Base-by-base conservation (phyloP, 805 yeast species). In the Candida methanosorbosa region DNA sequence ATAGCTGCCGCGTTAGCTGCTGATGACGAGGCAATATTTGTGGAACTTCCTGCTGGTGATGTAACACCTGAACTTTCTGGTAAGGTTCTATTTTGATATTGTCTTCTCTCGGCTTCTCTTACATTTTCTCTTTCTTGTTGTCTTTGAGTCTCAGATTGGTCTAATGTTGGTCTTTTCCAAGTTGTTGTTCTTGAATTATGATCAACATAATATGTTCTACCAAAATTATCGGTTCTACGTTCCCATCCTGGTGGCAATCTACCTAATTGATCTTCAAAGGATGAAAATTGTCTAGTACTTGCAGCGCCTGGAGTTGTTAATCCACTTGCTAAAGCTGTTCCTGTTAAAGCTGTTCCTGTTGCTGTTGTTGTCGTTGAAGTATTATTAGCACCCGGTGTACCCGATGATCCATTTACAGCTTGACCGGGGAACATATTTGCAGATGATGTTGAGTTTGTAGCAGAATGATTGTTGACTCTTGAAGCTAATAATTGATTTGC, bases 201-300 rank as follows among this genome's bases (percentile, higher is more conserved):
- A 62, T 92, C 99, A 25, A 92, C 98, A 56, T 90, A 92, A 61
- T 92, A 92, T 1, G 97, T 90, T 54, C 99, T 76, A 20, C 98
- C 98, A 52, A 87, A 84, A 58, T 87, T 86, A 59, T 92, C 99
- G 1, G 97, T 88, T 62, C 98, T 75, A 49, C 98, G 78, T 61
- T 92, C 99, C 97, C 98, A 92, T 4, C 99, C 99, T 6, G 96
- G 86, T 3, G 98, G 99, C 46, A 92, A 69, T 54, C 96, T 72
- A 29, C 99, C 99, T 49, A 78, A 76, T 58, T 90, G 97, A 62
- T 92, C 99, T 61, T 92, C 98, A 57, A 92, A 92, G 2, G 97
- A 85, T 5, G 95, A 83, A 49, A 79, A 81, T 52, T 81, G 94
- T 50, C 87, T 74, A 16, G 35, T 16, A 18, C n/a, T 16, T 6